Evolutionary conservation across 1,284 basidiomycete species (phyloP), one percentile per base, ranked within the genome.

Genomic region (Volvariella surrecta): DNA sequence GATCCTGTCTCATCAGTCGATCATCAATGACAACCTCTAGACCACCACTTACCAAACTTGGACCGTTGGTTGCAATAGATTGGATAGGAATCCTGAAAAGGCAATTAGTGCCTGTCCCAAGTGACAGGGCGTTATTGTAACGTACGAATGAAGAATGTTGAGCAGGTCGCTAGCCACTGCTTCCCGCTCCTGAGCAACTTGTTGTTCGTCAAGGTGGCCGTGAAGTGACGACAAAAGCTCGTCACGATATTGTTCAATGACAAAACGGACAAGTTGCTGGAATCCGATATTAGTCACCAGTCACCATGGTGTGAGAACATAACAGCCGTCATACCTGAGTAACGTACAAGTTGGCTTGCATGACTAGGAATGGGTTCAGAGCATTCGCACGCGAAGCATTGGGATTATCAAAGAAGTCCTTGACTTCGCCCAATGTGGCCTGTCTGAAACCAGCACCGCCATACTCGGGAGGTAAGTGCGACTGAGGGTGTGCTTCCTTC

Each of bases 211-310:
- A 19, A 78, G 63, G 50, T 57, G 70, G 15, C 80, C 82, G 50
- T 79, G 81, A 51, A 86, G 67, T 39, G 82, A 70, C 39, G 71
- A 68, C 43, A 86, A 60, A 31, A 92, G 73, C 59, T 91, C 87
- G 53, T 91, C 85, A 9, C 86, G 81, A 56, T 91, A 91, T 60
- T 90, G 89, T 53, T 91, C 83, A 43, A 88, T 85, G 46, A 92
- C 85, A 56, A 89, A 91, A 45, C 89, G 83, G 46, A 88, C 86
- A 45, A 91, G 76, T 88, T 92, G 89, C 87, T 91, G 52, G 17
- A 13, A 22, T 4, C 9, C 13, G 10, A 31, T 4, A 15, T 32
- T 3, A 17, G 40, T 17, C 18, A 30, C n/a, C n/a, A 42, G 18
- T 18, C 10, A 32, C 24, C 15, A 28, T 28, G 11, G 6, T 6